Base-by-base conservation (phyloP, 108 stramenopile species). In the Aurantiochytrium sp. region DNA sequence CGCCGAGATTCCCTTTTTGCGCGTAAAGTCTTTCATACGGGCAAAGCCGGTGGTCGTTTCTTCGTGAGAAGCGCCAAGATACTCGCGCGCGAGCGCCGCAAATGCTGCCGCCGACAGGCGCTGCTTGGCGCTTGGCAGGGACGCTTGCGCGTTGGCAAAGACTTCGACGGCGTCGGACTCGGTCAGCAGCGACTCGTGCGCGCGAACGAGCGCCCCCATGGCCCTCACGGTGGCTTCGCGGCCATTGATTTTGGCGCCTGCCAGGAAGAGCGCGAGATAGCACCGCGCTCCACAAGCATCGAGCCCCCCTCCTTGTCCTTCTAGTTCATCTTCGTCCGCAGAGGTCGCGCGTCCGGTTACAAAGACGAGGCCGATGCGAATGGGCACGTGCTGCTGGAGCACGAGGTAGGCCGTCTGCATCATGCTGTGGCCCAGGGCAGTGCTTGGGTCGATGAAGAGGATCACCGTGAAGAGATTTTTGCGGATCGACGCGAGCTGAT, bases 351-450 rank as follows among this genome's bases (percentile, higher is more conserved):
- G n/a, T n/a, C n/a, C n/a, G n/a, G n/a, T n/a, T n/a, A n/a, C 68
- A 34, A 91, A 89, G 32, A 93, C 92, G n/a, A 93, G 10, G 34
- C 91, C 93, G 17, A 93, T 48, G 3, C 91, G 85, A 8, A 93
- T 45, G 2, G 93, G 93, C 34, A 81, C 37, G 10, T 54, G 54
- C 48, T 91, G 89, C 54, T 88, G 55, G 15, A 91, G 31, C 27
- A 93, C 37, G 69, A 36, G 36, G 30, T 10, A 17, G 27, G 90
- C 73, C 4, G 69, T 48, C 55, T 54, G 59, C 3, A 90, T 37
- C 30, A 89, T 81, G n/a, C 65, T 42, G 55, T 50, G 68, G 52
- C 89, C 90, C 5, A 24, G 53, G 3, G 54, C 30, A 2, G 90
- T 65, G 50, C 65, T 37, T 17, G 90, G 85, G 32, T 93, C 93